Conservation (phyloP, 257 asterid genomes). For the Striga asiatica region DNA sequence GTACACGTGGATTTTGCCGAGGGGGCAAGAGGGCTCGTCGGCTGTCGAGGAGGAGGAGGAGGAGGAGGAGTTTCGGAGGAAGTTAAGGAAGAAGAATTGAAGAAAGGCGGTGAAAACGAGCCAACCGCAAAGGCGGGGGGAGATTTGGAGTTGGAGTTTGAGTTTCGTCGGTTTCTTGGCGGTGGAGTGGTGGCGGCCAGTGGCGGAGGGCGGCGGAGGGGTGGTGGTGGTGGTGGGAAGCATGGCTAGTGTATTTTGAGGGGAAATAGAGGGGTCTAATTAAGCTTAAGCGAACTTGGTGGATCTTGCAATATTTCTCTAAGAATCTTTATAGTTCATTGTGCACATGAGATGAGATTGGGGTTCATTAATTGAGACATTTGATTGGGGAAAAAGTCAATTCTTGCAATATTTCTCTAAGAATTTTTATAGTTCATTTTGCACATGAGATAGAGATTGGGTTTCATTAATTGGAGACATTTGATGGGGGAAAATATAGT, state of each 20-base stretch:
- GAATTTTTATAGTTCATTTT: too few species aligned
- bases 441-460: too few species aligned
- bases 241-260: slow-evolving; percentile 13
- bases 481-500: too few species aligned
- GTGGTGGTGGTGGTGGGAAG: slow-evolving; percentile 9
- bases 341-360: too few species aligned
- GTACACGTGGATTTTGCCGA: slow-evolving; percentile 39
- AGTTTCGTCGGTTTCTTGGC: slow-evolving; percentile 8
- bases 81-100: slow-evolving; percentile 27
- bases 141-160: slow-evolving; percentile 26
- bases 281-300: too few species aligned
- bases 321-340: too few species aligned
- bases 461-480: too few species aligned
- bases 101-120: slow-evolving; percentile 21
- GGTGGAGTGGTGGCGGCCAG: slow-evolving; percentile 17
- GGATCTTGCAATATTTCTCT: too few species aligned
- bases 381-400: too few species aligned
- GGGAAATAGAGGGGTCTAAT: background rate
- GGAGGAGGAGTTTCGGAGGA: slow-evolving; percentile 21
- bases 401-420: too few species aligned
- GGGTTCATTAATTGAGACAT: too few species aligned
- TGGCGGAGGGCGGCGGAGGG: slow-evolving; percentile 12
- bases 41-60: background rate
- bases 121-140: slow-evolving; percentile 31
- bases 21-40: slow-evolving; percentile 15